A percentile compares a stretch with the other conserved stretches of the same genome.
Evolutionary conservation across 352 stramenopile genomes (phyloP).

Genomic region (Hyaloperonospora brassicae): DNA sequence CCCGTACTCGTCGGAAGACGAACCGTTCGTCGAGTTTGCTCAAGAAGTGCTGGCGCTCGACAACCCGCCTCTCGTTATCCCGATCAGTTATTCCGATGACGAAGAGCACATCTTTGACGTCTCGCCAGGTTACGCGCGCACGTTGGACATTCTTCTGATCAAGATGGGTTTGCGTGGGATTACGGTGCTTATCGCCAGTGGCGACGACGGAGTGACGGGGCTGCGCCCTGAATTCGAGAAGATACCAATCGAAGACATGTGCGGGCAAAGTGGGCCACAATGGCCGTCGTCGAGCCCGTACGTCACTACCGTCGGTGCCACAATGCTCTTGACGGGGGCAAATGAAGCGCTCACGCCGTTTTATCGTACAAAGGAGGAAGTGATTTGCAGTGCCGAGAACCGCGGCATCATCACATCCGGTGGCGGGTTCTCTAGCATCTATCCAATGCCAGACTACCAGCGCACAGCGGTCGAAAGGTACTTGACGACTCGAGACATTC

Average conservation of each 20-base stretch:
- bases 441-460: conserved; percentile 71
- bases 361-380: conserved; percentile 63
- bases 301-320: conserved; percentile 86
- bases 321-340: conserved; percentile 43
- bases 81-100: conserved; percentile 87
- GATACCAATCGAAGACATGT: conserved; percentile 41
- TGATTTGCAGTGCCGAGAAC: conserved; percentile 63
- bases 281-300: conserved; percentile 83
- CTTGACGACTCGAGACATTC: conserved; percentile 43
- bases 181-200: conserved; percentile 77
- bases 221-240: conserved; percentile 60
- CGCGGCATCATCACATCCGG: conserved; percentile 75
- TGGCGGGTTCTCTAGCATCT: conserved; percentile 86
- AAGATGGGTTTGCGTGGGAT: conserved; percentile 86
- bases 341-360: conserved; percentile 35
- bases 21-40: conserved; percentile 81
- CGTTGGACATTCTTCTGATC: conserved; percentile 80
- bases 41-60: conserved; percentile 63
- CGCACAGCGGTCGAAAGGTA: conserved; percentile 55
- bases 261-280: conserved; percentile 55
- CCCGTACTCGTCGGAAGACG: conserved; percentile 73
- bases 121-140: conserved; percentile 59
- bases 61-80: conserved; percentile 72
- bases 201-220: conserved; percentile 83
- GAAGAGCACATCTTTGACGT: conserved; percentile 84